These are phyloP conservation scores for Entamoeba dispar DNA, from an alignment of 208 protist genomes.

Conservation along the genomic window DNA sequence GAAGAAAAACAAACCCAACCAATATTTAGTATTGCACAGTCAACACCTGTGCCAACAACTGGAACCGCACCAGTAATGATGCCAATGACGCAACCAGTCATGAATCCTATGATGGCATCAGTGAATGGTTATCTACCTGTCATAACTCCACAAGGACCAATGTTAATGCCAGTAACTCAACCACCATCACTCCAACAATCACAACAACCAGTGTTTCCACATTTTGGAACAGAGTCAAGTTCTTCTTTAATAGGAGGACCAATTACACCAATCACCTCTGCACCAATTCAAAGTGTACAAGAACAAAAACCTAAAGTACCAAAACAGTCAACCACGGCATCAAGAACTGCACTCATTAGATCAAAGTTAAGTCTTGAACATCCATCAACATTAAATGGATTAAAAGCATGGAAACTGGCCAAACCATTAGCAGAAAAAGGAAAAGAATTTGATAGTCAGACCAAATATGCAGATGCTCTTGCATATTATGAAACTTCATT, in stretches of 20 bases:
- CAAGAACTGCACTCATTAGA: not conserved
- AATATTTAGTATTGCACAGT: not conserved
- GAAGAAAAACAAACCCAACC: not conserved
- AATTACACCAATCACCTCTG: not conserved
- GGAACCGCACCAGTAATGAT: not conserved
- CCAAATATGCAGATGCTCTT: not conserved
- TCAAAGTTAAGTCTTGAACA: not conserved
- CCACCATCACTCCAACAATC: not conserved
- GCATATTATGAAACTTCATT: not conserved
- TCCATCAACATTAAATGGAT: not conserved
- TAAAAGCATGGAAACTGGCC: not conserved
- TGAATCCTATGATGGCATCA: not conserved
- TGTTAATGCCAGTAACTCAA: not conserved
- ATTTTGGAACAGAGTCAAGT: not conserved
- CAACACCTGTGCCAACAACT: no score
- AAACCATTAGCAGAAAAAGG: not conserved
- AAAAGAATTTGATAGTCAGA: not conserved
- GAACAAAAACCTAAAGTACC: not conserved
- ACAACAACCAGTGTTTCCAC: not conserved
- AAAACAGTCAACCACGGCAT: not conserved
- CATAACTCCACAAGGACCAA: not conserved
- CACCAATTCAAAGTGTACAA: not conserved
- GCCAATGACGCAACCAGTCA: not conserved
- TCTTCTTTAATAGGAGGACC: not conserved
- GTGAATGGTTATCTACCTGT: not conserved